Percentiles rank a stretch among this genome's conserved stretches.
Conservation (phyloP, 2,329 filamentous ascomycete species). For the Huntiella bhutanensis region DNA sequence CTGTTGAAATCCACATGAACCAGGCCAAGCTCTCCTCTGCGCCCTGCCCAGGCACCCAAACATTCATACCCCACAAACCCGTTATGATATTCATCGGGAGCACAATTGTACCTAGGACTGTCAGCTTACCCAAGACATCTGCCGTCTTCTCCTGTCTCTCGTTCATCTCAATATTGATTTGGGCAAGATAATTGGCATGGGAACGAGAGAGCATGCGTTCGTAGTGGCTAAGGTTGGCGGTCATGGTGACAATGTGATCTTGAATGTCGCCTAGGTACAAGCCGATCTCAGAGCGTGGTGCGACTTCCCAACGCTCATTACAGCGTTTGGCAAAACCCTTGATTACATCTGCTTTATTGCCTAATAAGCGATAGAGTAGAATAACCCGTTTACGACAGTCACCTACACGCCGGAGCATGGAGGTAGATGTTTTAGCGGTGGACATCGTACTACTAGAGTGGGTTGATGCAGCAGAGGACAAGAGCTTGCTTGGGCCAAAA, state of each 20-base stretch:
- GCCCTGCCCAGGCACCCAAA: conserved; percentile 83
- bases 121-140: conserved; percentile 84
- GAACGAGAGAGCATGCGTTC: conserved; percentile 84
- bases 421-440: conserved; percentile 34
- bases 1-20: conserved; percentile 59
- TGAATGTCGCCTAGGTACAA: conserved; percentile 95
- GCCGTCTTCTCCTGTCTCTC: conserved; percentile 91
- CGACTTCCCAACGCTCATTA: conserved; percentile 95
- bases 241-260: conserved; percentile 99
- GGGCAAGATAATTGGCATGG: conserved; percentile 93
- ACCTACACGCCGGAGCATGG: conserved; percentile 84
- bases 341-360: conserved; percentile 97
- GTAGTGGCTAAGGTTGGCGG: conserved; percentile 83
- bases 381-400: conserved; percentile 96
- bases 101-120: conserved; percentile 90
- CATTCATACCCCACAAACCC: conserved; percentile 97
- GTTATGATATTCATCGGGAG: conserved; percentile 98
- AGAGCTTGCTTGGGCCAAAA: background rate
- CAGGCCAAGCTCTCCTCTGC: conserved; percentile 54
- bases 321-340: conserved; percentile 97
- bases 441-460: background rate
- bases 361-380: conserved; percentile 77
- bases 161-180: conserved; percentile 98
- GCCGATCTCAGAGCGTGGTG: conserved; percentile 89
- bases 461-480: conserved; percentile 24